A percentile compares a stretch with the other conserved stretches of the same genome.
Conservation (phyloP, 768 basidiomycete genomes). For the Boletus barrowsii region DNA sequence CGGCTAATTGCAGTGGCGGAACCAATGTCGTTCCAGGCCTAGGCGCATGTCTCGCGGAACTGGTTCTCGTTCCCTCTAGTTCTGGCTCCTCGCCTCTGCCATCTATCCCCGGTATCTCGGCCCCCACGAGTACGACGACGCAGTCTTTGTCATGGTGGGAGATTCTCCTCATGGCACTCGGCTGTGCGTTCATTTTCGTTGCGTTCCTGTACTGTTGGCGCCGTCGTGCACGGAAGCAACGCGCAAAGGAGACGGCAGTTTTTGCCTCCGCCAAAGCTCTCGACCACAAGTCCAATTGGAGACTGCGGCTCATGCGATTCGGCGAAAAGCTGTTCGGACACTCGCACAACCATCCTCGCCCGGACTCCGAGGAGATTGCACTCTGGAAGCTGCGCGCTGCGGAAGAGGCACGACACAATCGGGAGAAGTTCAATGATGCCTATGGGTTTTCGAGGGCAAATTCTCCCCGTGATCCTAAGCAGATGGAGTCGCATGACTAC, state of each 20-base stretch:
- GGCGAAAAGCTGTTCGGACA: slow-evolving; percentile 60
- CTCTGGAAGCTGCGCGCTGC: slow-evolving; percentile 48
- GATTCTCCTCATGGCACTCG: slow-evolving; percentile 79
- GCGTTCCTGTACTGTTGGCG: slow-evolving; percentile 67
- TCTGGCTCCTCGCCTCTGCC: slow-evolving; percentile 43
- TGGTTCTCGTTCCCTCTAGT: slow-evolving; percentile 52
- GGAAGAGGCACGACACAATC: slow-evolving; percentile 49
- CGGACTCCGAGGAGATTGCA: slow-evolving; percentile 44
- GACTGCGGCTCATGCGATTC: slow-evolving; percentile 51
- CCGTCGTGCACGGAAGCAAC: slow-evolving; percentile 62
- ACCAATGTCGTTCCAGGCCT: slow-evolving; percentile 63
- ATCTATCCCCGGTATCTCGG: slow-evolving; percentile 52
- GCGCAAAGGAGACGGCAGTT: slow-evolving; percentile 60
- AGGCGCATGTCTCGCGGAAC: slow-evolving; percentile 76
- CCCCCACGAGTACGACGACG: slow-evolving; percentile 41
- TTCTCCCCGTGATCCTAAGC: slow-evolving; percentile 33
- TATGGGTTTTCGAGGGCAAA: slow-evolving; percentile 46
- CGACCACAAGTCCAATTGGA: slow-evolving; percentile 50
- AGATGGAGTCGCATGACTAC: slow-evolving; percentile 20
- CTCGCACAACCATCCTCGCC: slow-evolving; percentile 23
- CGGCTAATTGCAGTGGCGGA: slow-evolving; percentile 56
- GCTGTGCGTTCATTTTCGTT: slow-evolving; percentile 76
- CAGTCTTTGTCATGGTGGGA: slow-evolving; percentile 72
- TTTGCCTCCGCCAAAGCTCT: slow-evolving; percentile 63
- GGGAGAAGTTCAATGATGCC: slow-evolving; percentile 47